Evolutionary conservation across 768 basidiomycete species (phyloP).

Genomic region (Panaeolus cyanescens): DNA sequence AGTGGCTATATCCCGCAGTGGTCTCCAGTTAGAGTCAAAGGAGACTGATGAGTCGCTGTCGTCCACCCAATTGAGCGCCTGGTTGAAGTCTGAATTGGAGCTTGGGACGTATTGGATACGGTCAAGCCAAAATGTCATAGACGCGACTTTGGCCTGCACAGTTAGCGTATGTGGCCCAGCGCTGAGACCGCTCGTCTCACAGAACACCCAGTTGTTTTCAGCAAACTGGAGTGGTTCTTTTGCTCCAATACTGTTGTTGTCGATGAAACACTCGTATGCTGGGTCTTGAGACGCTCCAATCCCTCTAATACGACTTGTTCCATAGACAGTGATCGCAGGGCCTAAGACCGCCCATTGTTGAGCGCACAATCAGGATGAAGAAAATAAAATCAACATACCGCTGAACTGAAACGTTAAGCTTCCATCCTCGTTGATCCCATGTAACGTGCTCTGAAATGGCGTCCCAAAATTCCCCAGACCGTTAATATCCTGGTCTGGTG

Average conservation of each 20-base stretch:
- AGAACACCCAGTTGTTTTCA: slow-evolving; percentile 6
- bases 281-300: slow-evolving; percentile 2
- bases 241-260: neutral
- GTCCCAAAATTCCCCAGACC: slow-evolving; percentile 27
- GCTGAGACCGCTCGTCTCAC: neutral
- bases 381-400: slow-evolving; percentile 16
- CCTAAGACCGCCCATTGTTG: neutral
- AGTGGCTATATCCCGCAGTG: slow-evolving; percentile 13
- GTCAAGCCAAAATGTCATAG: slow-evolving; percentile 11
- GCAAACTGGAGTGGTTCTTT: neutral
- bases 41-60: slow-evolving; percentile 19
- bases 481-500: slow-evolving; percentile 19
- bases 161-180: slow-evolving; percentile 4
- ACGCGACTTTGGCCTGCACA: slow-evolving; percentile 5
- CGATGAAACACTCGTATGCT: slow-evolving; percentile 9
- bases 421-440: slow-evolving; percentile 20
- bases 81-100: neutral
- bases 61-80: slow-evolving; percentile 11
- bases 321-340: neutral
- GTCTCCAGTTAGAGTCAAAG: slow-evolving; percentile 22
- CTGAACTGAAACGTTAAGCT: slow-evolving; percentile 21
- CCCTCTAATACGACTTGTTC: neutral
- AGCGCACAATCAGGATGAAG: neutral
- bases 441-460: slow-evolving; percentile 23
- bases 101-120: slow-evolving; percentile 6